These are phyloP conservation scores for Petrea volubilis DNA, from an alignment of 257 asterid genomes.

Conservation along the genomic window DNA sequence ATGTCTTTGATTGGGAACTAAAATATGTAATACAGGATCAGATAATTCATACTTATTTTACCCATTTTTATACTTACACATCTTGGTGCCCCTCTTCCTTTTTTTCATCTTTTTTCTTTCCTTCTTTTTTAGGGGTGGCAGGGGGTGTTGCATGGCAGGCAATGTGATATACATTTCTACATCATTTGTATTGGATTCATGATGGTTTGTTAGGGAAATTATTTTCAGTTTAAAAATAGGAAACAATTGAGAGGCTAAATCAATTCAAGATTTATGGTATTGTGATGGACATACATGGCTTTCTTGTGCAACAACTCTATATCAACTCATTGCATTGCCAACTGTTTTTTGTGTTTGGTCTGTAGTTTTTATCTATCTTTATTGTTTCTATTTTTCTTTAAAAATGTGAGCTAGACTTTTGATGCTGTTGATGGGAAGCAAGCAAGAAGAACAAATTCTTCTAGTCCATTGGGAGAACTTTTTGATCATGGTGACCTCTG, in stretches of 20 bases:
- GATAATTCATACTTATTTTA: not conserved
- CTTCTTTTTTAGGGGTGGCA: no score
- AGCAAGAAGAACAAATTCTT: constrained; percentile 98
- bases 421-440: constrained; percentile 99
- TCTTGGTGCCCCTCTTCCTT: no score
- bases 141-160: not conserved
- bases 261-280: not conserved
- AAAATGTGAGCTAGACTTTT: constrained; percentile 61
- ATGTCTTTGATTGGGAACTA: constrained; percentile 10
- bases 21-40: not conserved
- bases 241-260: not conserved
- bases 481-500: constrained; percentile 84
- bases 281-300: not conserved
- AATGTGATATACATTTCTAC: not conserved
- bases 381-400: constrained; percentile 17
- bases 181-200: not conserved
- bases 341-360: not conserved
- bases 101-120: no score
- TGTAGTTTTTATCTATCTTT: constrained; percentile 14
- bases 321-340: not conserved
- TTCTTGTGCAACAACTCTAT: not conserved
- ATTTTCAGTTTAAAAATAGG: not conserved
- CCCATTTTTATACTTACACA: not conserved
- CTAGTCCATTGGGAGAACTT: constrained; percentile 98
- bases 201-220: not conserved